Evolutionary conservation across 768 basidiomycete genomes (phyloP), one percentile per base, ranked within the genome.

Genomic region (Dioszegia aurantiaca): DNA sequence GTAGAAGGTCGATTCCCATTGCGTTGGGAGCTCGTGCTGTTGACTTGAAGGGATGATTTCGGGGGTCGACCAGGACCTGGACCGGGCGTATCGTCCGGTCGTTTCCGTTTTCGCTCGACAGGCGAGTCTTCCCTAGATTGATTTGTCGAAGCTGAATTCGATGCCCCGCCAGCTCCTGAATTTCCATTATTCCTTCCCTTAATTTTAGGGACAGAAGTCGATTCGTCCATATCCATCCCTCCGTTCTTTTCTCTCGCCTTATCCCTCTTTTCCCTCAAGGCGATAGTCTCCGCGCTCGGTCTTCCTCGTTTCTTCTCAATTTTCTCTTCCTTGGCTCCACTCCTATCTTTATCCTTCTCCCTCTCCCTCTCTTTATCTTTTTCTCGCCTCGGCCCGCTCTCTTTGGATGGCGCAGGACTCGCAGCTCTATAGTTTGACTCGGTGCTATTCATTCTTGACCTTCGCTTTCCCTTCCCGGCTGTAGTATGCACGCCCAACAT

Each of bases 91-190:
- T 55, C 48, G 54, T 61, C 52, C 44, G 52, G 33, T 27, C 57
- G 39, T 57, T 62, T 44, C 24, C 47, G 54, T 45, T 60, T 57
- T 44, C 24, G 31, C 9, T 46, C 17, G 23, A 39, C 30, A 17
- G 40, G 46, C 16, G 43, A 43, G 9, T 49, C 58, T 49, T 58
- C 56, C 55, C 60, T 27, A 44, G 40, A 42, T n/a, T 16, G 40
- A 17, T 5, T n/a, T 17, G 9, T 8, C 6, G 14, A 17, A n/a
- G 9, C 17, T 21, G 14, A n/a, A n/a, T n/a, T n/a, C n/a, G n/a
- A n/a, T n/a, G n/a, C n/a, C n/a, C n/a, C 21, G 9, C 21, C 40
- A 42, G 9, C 21, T 42, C 9, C 19, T 8, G 40, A 42, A 42
- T 42, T 21, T n/a, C 40, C 31, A n/a, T 11, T 26, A 19, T 36